These are phyloP conservation scores for Naematelia encephala DNA, from an alignment of 768 basidiomycete genomes.

Conservation along the genomic window DNA sequence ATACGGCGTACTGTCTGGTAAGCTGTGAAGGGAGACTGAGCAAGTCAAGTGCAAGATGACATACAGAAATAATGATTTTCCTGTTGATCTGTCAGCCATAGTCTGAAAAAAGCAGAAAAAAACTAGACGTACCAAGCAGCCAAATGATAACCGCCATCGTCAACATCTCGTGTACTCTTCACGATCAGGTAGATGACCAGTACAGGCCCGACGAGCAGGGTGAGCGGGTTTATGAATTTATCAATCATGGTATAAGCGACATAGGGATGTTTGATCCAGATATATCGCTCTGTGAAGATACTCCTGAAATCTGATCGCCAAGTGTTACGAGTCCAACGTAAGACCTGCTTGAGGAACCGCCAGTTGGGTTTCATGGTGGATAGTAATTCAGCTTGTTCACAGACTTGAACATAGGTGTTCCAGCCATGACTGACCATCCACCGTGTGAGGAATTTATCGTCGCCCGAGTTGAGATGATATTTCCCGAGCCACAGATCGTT, in stretches of 20 bases:
- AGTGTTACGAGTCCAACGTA: slow-evolving; percentile 90
- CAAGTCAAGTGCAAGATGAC: slow-evolving; percentile 8
- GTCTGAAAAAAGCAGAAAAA: background rate
- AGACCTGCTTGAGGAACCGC: slow-evolving; percentile 89
- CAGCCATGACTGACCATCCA: slow-evolving; percentile 97
- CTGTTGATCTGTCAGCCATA: slow-evolving; percentile 32
- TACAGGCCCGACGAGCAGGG: slow-evolving; percentile 75
- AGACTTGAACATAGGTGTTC: slow-evolving; percentile 74
- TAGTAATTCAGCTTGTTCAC: slow-evolving; percentile 62
- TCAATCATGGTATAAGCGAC: slow-evolving; percentile 81
- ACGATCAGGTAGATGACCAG: slow-evolving; percentile 73
- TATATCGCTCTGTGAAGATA: slow-evolving; percentile 78
- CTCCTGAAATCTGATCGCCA: slow-evolving; percentile 87
- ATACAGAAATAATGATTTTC: slow-evolving; percentile 43
- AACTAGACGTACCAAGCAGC: slow-evolving; percentile 48
- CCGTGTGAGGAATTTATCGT: slow-evolving; percentile 89
- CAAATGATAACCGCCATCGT: slow-evolving; percentile 47
- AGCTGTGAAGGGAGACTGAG: background rate
- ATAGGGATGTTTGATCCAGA: slow-evolving; percentile 84
- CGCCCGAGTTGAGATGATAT: slow-evolving; percentile 90
- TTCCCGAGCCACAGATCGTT: slow-evolving; percentile 92
- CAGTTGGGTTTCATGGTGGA: slow-evolving; percentile 97
- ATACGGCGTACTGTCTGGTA: slow-evolving; percentile 49
- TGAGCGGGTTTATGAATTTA: slow-evolving; percentile 57
- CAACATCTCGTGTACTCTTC: slow-evolving; percentile 63